Conservation (phyloP, 305 asterid genomes). For the Solanum hybrid region DNA sequence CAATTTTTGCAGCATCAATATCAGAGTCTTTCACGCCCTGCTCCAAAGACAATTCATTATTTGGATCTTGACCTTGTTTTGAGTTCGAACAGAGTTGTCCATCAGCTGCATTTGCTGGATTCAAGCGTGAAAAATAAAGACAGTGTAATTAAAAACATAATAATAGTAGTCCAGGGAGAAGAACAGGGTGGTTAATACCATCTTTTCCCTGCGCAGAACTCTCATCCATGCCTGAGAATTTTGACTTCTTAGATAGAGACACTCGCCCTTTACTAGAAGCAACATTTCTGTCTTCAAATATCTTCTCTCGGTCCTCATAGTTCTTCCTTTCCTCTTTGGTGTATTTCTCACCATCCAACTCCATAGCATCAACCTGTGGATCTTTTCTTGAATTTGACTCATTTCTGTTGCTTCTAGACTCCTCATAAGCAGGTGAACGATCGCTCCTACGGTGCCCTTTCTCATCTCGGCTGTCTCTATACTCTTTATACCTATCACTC, state of each 20-base stretch:
- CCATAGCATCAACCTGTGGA: constrained; percentile 33
- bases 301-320: constrained; percentile 28
- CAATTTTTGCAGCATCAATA: constrained; percentile 86
- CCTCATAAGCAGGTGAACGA: constrained; percentile 41
- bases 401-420: constrained; percentile 30
- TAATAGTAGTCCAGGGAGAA: not conserved
- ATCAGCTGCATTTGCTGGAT: constrained; percentile 7
- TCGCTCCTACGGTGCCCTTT: constrained; percentile 35
- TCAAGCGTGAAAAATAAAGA: not conserved
- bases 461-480: constrained; percentile 39
- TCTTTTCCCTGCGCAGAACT: constrained; percentile 25
- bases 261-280: constrained; percentile 29
- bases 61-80: constrained; percentile 20
- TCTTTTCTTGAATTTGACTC: constrained; percentile 40
- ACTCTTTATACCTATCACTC: constrained; percentile 32
- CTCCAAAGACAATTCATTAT: constrained; percentile 39
- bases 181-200: constrained; percentile 23
- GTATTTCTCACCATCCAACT: constrained; percentile 24
- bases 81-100: constrained; percentile 8
- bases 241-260: constrained; percentile 49
- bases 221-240: constrained; percentile 27
- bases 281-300: constrained; percentile 23
- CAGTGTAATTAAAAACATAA: not conserved
- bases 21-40: constrained; percentile 66
- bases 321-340: constrained; percentile 37